Evolutionary conservation across 306 rosid genomes (phyloP), one percentile per base, ranked within the genome.

Genomic region (Inga leiocalycina): DNA sequence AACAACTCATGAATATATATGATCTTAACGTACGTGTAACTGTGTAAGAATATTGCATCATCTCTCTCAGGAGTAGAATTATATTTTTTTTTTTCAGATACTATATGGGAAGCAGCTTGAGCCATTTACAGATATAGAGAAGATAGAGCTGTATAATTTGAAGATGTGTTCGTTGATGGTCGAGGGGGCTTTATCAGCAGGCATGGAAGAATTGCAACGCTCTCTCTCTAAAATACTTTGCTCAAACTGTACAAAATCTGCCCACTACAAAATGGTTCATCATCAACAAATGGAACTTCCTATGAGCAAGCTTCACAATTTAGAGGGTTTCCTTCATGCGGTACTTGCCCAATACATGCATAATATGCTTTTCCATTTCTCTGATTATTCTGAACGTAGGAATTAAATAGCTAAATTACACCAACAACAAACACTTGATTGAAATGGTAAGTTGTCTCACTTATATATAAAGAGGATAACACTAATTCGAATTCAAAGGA

Each of bases 191-290:
- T 79, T 94, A 76, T 87, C 97, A 52, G 97, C 92, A 89, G 98
- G 98, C 24, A 92, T 94, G 94, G 98, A 94, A 61, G 97, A 92
- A 81, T 81, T 93, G 89, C 98, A 94, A 74, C 97, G 86, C 74
- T 89, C 97, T 46, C 97, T 94, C 16, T 89, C 86, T 3, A 97
- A 93, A 34, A 93, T 94, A 35, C 93, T 94, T 52, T 90, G 94
- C 69, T 82, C 94, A 2, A 30, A 86, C 52, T 81, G 87, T 1
- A 39, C 88, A 45, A 87, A 91, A 82, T 97, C 93, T 4, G 93
- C 94, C 0, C 94, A 91, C 43, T 94, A 94, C 84, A 39, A 39
- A 39, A 94, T 94, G 98, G 97, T 94, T 16, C 43, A 39, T 6
- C 43, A 39, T 39, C 43, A 39, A 39, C 97, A 93, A 85, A 94